Evolutionary conservation across 2,329 filamentous ascomycete species (phyloP), one percentile per base, ranked within the genome.

Genomic region (Juglanconis oblonga): DNA sequence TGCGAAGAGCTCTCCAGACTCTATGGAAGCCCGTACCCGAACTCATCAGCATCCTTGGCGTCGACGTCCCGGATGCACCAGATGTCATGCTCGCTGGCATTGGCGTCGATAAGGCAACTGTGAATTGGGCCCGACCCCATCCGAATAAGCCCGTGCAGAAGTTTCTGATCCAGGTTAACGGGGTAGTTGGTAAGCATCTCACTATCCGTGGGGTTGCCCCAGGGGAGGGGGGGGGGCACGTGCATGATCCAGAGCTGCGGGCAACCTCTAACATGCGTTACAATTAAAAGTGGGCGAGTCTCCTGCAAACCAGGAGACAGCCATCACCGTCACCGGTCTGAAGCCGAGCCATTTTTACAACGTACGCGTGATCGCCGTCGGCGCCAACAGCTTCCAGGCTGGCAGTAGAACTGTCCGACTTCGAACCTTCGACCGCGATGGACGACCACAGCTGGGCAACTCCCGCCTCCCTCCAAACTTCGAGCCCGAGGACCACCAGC

Each of bases 151-250:
- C 90, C 3, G 90, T 96, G 57, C 84, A 92, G 56, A 96, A 93
- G 76, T 95, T 96, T 71, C 83, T 94, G 50, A 91, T 99, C 55
- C 91, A 96, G 72, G 88, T 99, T 65, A 98, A 99, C 74, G 94
- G 94, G 47, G 88, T 94, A 48, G 91, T 92, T 77, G 91, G 91
- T 95, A 75, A 73, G 86, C 70, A 54, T 42, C 64, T 65, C 38
- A 29, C 9, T 29, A 17, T 13, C 11, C 45, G 32, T 13, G 24
- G 24, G 24, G 24, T 24, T 24, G 24, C 24, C 24, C 52, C 17
- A 44, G 11, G 31, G 33, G 14, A 55, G 57, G 60, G 59, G 58
- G 67, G 60, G 69, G 62, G 57, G 6, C 44, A 58, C 51, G 49
- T 54, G 58, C 65, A 55, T 62, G 54, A 58, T 64, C 70, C 4